phyloP scores from a whole-genome alignment of 345 rosid species.

The Salix koriyanagi region DNA sequence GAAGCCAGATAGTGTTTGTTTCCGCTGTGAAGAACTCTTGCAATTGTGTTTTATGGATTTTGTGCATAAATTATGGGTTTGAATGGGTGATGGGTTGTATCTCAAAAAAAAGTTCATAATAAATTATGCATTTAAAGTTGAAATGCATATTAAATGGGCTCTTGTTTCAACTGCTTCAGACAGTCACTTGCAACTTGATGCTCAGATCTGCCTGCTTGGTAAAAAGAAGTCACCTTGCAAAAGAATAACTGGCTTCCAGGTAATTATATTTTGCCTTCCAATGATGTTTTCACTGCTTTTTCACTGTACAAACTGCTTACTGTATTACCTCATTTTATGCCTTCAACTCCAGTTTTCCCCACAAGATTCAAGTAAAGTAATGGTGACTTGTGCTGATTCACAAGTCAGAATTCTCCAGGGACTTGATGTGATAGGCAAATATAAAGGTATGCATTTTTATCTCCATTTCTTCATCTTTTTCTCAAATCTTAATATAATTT shows the following conservation, averaged over 20 bases:
- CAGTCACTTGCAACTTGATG: constrained; percentile 41
- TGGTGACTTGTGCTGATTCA: constrained; percentile 78
- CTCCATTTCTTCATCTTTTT: neutral
- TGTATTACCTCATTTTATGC: constrained; percentile 4
- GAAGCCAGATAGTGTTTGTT: neutral
- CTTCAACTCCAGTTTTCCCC: constrained; percentile 45
- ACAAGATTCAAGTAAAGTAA: constrained; percentile 52
- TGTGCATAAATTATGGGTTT: neutral
- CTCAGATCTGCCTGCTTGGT: constrained; percentile 49
- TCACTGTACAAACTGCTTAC: neutral
- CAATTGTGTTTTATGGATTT: neutral
- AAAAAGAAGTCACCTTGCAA: constrained; percentile 61
- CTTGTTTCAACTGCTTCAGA: constrained; percentile 32
- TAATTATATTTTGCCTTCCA: neutral
- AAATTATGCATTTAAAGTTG: neutral
- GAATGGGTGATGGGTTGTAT: neutral
- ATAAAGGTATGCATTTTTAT: constrained; percentile 41
- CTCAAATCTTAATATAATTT: neutral
- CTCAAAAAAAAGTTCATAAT: neutral
- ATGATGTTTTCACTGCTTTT: neutral
- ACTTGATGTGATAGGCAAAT: constrained; percentile 50
- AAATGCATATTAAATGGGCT: neutral
- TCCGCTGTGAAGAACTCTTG: neutral
- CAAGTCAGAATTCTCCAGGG: constrained; percentile 47
- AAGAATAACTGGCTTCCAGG: constrained; percentile 77